A percentile compares a stretch with the other conserved stretches of the same genome.
Conservation (phyloP, 2,329 filamentous ascomycete species). For the Celoporthe dispersa region DNA sequence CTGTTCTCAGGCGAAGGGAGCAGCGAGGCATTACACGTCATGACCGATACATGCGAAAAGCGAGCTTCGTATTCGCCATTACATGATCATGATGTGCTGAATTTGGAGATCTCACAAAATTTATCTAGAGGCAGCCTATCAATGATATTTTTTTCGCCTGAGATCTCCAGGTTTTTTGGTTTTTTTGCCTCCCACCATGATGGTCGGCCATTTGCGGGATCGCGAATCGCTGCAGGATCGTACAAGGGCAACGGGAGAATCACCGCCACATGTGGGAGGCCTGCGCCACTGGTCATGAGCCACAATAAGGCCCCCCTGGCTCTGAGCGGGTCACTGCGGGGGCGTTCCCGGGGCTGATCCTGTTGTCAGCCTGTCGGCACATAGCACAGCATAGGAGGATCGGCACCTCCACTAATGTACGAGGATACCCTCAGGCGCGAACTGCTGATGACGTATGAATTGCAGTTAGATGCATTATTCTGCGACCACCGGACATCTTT, state of each 20-base stretch:
- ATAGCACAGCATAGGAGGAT: background rate
- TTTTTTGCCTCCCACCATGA: background rate
- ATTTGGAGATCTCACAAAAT: background rate
- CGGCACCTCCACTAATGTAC: background rate
- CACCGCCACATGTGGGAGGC: conserved; percentile 4
- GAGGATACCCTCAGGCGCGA: background rate
- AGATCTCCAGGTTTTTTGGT: background rate
- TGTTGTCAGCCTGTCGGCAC: background rate
- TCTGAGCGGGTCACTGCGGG: background rate
- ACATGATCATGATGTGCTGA: background rate
- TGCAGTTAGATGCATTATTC: background rate
- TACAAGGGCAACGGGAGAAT: background rate
- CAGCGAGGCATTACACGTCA: background rate
- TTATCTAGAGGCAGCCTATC: background rate
- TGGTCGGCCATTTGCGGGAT: background rate
- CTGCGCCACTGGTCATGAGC: conserved; percentile 21
- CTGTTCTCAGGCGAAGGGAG: too few relatives aligned
- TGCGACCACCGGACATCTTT: background rate
- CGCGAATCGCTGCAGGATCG: background rate
- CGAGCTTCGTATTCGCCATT: background rate
- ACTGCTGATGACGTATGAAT: conserved; percentile 15
- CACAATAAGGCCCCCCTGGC: background rate
- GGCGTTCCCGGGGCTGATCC: background rate
- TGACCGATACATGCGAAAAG: background rate
- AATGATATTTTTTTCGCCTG: background rate